Conservation (phyloP, 129 eudicot species). For the Flaveria linearis region DNA sequence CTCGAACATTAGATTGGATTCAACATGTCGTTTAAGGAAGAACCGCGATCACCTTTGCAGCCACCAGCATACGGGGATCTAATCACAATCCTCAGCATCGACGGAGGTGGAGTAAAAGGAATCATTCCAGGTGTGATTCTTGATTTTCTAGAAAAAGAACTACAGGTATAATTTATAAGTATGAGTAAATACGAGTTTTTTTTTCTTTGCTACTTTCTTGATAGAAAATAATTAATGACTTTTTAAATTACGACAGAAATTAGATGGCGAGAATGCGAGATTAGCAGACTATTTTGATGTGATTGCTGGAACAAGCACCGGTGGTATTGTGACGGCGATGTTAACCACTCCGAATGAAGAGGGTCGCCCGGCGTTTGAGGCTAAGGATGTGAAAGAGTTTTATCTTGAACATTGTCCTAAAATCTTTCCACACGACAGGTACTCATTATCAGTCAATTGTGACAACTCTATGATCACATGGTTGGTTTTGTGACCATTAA, state of each 20-base stretch:
- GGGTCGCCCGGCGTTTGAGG: not conserved
- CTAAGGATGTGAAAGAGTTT: constrained; percentile 4
- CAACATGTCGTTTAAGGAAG: constrained; percentile 8
- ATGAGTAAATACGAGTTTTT: not conserved
- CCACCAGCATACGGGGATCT: constrained; percentile 7
- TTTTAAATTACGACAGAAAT: not conserved
- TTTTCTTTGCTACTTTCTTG: not conserved
- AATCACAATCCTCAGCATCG: not conserved
- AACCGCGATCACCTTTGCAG: not conserved
- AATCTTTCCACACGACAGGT: not conserved
- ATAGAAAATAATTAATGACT: no score
- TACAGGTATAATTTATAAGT: not conserved
- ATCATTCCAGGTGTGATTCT: not conserved
- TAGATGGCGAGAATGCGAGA: constrained; percentile 8
- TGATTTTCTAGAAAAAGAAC: not conserved
- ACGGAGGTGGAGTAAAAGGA: constrained; percentile 8
- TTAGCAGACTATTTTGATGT: constrained; percentile 7
- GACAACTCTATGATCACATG: no score
- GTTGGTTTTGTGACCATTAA: no score
- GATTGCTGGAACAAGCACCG: constrained; percentile 3
- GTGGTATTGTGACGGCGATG: not conserved
- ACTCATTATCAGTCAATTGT: not conserved
- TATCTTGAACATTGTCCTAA: constrained; percentile 8
- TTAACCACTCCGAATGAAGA: not conserved
- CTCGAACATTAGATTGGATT: not conserved